Evolutionary conservation across 2,329 filamentous ascomycete genomes (phyloP), one percentile per base, ranked within the genome.

Genomic region (Apiospora marii): DNA sequence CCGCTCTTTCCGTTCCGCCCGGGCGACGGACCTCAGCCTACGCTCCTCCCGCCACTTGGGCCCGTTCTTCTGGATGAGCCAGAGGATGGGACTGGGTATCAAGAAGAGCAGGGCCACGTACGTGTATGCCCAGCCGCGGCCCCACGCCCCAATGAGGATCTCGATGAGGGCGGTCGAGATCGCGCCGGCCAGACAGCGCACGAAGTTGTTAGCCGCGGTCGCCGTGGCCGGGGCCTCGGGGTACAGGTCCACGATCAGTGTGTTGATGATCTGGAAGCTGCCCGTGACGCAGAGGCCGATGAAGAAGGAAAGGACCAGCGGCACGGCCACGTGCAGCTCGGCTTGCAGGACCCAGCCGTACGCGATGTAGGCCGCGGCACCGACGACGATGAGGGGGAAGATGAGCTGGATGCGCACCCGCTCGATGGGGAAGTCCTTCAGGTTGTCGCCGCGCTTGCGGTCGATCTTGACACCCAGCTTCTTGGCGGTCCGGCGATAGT

Each of bases 401-500:
- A 90, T 82, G 30, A 88, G 83, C 75, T 90, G 84, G 48, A 91
- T 82, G 46, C 90, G 84, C 0, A 86, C 88, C 44, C 82, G 82
- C 76, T 90, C 89, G 67, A 90, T 87, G 10, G 88, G 89, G 71
- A 89, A 90, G 27, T 83, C 81, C 7, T 80, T 79, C 67, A 89
- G 80, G 75, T 89, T 84, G 73, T 87, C 84, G 27, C 87, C 87
- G 13, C 89, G 88, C 74, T 88, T 90, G 72, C 85, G 87, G 74
- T 89, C 88, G 74, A 94, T 88, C 2, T 84, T 83, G 72, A 94
- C 84, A 7, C 90, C 90, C 22, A 92, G 83, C 44, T 87, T 86
- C 68, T 84, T 85, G 1, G 93, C 92, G 67, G 91, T 87, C 51
- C 92, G 88, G 8, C 90, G 87, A 80, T 93, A 97, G 80, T 95